Percentiles rank a stretch among this genome's conserved stretches.
phyloP scores from a whole-genome alignment of 495 filamentous ascomycete genomes.

The Podospora australis region DNA sequence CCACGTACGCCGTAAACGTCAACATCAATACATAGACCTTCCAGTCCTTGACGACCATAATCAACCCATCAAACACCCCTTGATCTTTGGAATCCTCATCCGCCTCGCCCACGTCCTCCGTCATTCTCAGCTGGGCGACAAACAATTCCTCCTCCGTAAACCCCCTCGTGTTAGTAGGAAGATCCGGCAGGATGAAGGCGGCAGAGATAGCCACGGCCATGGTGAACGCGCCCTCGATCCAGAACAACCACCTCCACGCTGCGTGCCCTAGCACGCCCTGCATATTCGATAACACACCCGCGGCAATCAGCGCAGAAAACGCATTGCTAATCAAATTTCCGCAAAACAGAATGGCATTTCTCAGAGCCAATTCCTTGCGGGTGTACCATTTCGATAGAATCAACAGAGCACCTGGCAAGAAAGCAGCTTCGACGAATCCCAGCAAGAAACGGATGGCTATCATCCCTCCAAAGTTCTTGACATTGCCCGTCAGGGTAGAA shows the following conservation, averaged over 20 bases:
- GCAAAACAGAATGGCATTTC: constrained; percentile 56
- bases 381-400: constrained; percentile 55
- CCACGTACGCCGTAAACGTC: constrained; percentile 35
- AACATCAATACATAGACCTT: constrained; percentile 55
- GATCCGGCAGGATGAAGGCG: constrained; percentile 63
- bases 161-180: constrained; percentile 63
- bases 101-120: constrained; percentile 70
- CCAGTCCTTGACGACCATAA: constrained; percentile 62
- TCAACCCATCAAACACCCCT: constrained; percentile 56
- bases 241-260: constrained; percentile 63
- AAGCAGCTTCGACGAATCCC: constrained; percentile 51
- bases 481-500: constrained; percentile 53
- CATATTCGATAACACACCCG: constrained; percentile 47
- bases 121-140: constrained; percentile 60
- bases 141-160: constrained; percentile 61
- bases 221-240: constrained; percentile 58
- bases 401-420: constrained; percentile 39
- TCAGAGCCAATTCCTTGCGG: constrained; percentile 41
- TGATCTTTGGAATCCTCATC: constrained; percentile 56
- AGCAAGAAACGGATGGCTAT: constrained; percentile 61
- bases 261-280: constrained; percentile 39
- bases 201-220: constrained; percentile 38
- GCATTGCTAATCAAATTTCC: constrained; percentile 55
- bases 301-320: constrained; percentile 56
- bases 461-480: constrained; percentile 53